Conservation (phyloP, 495 filamentous ascomycete genomes). For the Xanthoparmelia taractica region DNA sequence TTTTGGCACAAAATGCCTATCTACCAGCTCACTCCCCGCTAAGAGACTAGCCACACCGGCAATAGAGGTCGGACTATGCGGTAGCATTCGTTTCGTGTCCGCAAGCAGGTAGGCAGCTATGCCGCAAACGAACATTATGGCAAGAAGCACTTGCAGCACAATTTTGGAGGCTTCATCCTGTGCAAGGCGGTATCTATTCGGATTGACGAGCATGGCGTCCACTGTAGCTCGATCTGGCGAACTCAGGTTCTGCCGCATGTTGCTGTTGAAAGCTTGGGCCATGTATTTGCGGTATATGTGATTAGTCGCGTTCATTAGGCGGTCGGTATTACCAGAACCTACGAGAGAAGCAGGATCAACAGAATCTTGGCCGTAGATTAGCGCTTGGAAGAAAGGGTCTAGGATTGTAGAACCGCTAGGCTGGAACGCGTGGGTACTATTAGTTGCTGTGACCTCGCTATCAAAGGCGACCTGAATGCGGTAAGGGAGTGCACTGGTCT, state of each 20-base stretch:
- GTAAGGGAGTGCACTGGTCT: not conserved
- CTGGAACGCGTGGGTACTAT: not conserved
- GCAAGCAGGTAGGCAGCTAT: not conserved
- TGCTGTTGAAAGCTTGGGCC: not conserved
- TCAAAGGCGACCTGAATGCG: not conserved
- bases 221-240: not conserved
- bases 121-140: not conserved
- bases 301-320: not conserved
- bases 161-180: not conserved
- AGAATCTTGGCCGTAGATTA: not conserved
- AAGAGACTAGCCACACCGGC: not conserved
- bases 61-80: slow-evolving; percentile 1
- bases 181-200: not conserved
- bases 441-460: not conserved
- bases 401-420: not conserved
- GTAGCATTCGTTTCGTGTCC: not conserved
- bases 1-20: not conserved
- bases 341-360: not conserved
- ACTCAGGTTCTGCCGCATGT: not conserved
- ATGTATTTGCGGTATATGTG: not conserved
- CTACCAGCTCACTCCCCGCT: not conserved
- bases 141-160: not conserved
- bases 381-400: not conserved
- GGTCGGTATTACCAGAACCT: not conserved
- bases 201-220: not conserved